Evolutionary conservation across 129 eudicot genomes (phyloP), one percentile per base, ranked within the genome.

Genomic region (Arctium lappa): DNA sequence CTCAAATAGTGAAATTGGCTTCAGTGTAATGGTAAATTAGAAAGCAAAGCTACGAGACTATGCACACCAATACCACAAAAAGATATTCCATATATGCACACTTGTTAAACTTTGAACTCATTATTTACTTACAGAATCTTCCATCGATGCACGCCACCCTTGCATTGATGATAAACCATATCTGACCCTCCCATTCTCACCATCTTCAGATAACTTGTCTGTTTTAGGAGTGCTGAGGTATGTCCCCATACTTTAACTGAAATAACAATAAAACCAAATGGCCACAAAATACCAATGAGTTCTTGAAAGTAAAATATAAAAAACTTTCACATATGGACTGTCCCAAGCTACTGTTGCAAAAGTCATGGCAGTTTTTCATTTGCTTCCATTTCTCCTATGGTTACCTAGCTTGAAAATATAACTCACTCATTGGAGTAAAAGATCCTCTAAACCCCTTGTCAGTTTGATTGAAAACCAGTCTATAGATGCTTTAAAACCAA

Each of bases 141-240:
- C 98, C 99, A 95, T 95, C 16, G 94, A 83, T 11, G 99, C 93
- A 70, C 98, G 97, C 99, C 99, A 93, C 22, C 98, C 99, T 90
- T 95, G 99, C 99, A 95, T 93, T 11, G 98, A 95, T 4, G 97
- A 95, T 80, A 95, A 80, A 46, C 99, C 98, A 83, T 89, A 95
- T 79, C 83, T 88, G 16, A 95, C 88, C 78, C 92, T 86, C 68
- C 79, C 82, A 83, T 93, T 93, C 76, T 84, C 97, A 38, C 99
- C 97, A 81, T 96, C 99, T 80, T 96, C 99, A 16, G 99, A 96
- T 69, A 89, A 82, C 74, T 93, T 96, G 60, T 96, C 99, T 27
- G 98, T 96, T 81, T 96, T 96, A 15, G 99, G 99, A 81, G 94
- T 86, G 65, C 99, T 93, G 74, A 96, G 92, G 79, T 96, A 96